Base-by-base conservation (phyloP, 805 yeast genomes). In the Starmerella khaoyaiensis region DNA sequence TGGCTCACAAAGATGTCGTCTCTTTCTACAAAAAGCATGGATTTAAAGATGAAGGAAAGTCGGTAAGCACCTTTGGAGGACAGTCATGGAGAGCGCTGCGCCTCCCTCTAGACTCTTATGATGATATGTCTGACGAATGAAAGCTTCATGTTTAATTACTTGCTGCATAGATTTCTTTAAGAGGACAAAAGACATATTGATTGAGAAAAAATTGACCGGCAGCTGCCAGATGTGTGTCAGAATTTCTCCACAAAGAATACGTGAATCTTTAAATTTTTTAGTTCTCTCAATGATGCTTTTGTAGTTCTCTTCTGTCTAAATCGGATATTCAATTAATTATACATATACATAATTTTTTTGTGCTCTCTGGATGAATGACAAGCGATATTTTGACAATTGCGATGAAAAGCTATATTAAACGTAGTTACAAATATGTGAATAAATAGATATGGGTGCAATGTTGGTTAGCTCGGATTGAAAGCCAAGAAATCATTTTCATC, bases 11-110 rank as follows among this genome's bases (percentile, higher is more conserved):
- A 33, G 63, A 67, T 18, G 65, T 83, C 51, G 60, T 76, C 15
- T 76, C 79, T 16, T 86, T 86, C 58, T 87, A 87, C 61, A 76
- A 74, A 51, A 72, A 77, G 49, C 67, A 83, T 26, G 96, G 94
- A 0, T 90, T 87, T 59, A 62, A 65, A 42, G 74, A 76, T 49
- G 62, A 64, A 33, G 96, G 93, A 27, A 63, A 63, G 35, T 76
- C 80, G 46, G 58, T 63, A 18, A 72, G 79, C 51, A 55, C 61
- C 30, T 69, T 66, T 56, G 87, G 72, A 20, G 76, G 69, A 33
- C 68, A 57, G 21, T 57, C 60, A 24, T 79, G 86, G 86, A 65
- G 37, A 21, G 50, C 48, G 18, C 27, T 51, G 46, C 18, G 40
- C 8, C 45, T 49, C 18, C 44, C 51, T 8, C 50, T 51, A 29